Evolutionary conservation across 1,284 basidiomycete genomes (phyloP).

Genomic region (Spongispora temasekensis): DNA sequence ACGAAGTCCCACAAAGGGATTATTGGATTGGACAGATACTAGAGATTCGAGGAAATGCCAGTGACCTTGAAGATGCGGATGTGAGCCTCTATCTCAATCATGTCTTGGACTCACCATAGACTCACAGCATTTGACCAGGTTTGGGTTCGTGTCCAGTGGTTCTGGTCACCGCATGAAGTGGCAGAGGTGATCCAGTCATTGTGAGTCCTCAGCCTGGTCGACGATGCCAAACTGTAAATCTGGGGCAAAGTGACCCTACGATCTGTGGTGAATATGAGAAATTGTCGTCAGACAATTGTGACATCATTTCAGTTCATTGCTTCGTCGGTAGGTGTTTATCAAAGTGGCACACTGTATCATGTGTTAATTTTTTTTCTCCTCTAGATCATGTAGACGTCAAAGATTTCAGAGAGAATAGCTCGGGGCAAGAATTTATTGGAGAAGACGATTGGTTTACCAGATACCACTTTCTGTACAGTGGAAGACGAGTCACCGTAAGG

Average conservation of each 20-base stretch:
- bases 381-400: conserved; percentile 32
- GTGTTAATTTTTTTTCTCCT: background rate
- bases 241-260: conserved; percentile 34
- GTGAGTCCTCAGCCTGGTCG: conserved; percentile 31
- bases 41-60: conserved; percentile 19
- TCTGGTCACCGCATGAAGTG: conserved; percentile 46
- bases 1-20: conserved; percentile 3
- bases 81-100: conserved; percentile 10
- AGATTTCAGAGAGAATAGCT: conserved; percentile 35
- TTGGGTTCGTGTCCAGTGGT: conserved; percentile 52
- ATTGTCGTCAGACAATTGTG: conserved; percentile 45
- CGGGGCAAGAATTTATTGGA: conserved; percentile 39
- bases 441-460: conserved; percentile 43
- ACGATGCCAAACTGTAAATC: background rate
- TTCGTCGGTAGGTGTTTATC: conserved; percentile 40
- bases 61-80: too few relatives aligned
- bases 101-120: background rate
- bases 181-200: conserved; percentile 44
- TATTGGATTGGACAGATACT: conserved; percentile 29
- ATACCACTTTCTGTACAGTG: conserved; percentile 40
- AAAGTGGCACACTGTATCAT: background rate
- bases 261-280: conserved; percentile 45
- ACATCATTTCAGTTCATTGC: conserved; percentile 41
- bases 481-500: conserved; percentile 37
- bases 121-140: conserved; percentile 34